phyloP scores from a whole-genome alignment of 169 alveolate genomes.

The Perkinsus chesapeaki region DNA sequence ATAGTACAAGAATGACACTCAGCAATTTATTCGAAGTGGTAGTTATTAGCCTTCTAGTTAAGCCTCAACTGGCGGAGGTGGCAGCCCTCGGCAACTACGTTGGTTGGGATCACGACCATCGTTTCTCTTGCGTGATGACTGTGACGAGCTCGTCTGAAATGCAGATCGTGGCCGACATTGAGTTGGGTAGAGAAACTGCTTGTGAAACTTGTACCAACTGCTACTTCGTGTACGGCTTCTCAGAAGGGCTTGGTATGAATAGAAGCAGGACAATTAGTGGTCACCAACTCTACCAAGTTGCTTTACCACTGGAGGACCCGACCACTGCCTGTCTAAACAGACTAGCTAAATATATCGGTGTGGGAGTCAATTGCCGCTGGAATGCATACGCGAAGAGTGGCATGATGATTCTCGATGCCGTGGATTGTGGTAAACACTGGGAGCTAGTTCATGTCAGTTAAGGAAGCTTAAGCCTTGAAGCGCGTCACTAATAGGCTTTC shows the following conservation, averaged over 20 bases:
- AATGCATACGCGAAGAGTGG: background rate
- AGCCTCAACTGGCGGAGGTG: background rate
- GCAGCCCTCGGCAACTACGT: background rate
- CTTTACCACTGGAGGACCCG: background rate
- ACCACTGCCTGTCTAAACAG: background rate
- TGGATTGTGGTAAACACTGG: background rate
- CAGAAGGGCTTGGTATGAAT: background rate
- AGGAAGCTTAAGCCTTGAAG: background rate
- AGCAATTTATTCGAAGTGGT: background rate
- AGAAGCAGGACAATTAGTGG: background rate
- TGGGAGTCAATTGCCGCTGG: background rate
- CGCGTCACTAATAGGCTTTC: no score
- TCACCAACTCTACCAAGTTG: no score
- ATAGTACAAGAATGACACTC: background rate
- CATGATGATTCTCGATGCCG: background rate
- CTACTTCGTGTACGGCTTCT: background rate
- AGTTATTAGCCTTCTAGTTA: background rate
- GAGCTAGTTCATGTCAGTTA: background rate
- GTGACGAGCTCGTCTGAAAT: background rate
- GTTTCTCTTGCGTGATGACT: background rate
- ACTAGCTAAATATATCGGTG: background rate
- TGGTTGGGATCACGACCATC: background rate
- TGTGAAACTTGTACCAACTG: background rate
- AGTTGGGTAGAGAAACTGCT: background rate
- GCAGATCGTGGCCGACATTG: background rate